Evolutionary conservation across 1,139 yeast species (phyloP).

Genomic region (Pichia sp.): DNA sequence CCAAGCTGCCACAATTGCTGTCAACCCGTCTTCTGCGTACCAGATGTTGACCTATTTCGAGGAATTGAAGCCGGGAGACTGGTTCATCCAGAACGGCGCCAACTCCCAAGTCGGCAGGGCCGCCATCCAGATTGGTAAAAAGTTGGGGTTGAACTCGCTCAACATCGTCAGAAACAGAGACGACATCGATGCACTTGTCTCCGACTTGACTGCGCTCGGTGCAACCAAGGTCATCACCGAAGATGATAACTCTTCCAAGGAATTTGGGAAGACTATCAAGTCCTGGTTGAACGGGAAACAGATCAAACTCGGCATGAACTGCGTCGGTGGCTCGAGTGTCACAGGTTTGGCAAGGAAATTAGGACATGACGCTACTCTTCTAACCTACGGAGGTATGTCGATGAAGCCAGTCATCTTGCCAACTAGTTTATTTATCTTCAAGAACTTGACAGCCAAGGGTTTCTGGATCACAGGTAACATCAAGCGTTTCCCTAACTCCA

Average conservation of each 20-base stretch:
- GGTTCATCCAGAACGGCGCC: slow-evolving; percentile 96
- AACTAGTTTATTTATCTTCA: slow-evolving; percentile 84
- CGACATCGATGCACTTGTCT: slow-evolving; percentile 58
- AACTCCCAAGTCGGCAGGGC: slow-evolving; percentile 95
- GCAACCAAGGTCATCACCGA: slow-evolving; percentile 92
- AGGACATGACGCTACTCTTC: slow-evolving; percentile 57
- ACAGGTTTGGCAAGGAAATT: slow-evolving; percentile 80
- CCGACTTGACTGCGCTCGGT: slow-evolving; percentile 59
- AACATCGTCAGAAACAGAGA: slow-evolving; percentile 86
- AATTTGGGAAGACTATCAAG: slow-evolving; percentile 58
- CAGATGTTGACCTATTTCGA: slow-evolving; percentile 77
- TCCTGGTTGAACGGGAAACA: slow-evolving; percentile 57
- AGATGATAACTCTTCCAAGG: slow-evolving; percentile 67
- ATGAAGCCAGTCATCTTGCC: slow-evolving; percentile 89
- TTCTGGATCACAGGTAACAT: slow-evolving; percentile 90
- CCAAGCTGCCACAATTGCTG: slow-evolving; percentile 85
- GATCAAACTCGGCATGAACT: slow-evolving; percentile 77
- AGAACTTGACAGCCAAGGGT: slow-evolving; percentile 79
- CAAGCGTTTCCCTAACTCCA: slow-evolving; percentile 58
- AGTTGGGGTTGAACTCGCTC: slow-evolving; percentile 76
- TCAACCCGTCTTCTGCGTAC: slow-evolving; percentile 90
- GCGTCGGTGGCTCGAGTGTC: slow-evolving; percentile 88
- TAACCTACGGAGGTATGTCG: slow-evolving; percentile 98
- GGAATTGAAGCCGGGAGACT: slow-evolving; percentile 59
- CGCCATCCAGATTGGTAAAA: slow-evolving; percentile 80